Conservation (phyloP, 495 filamentous ascomycete genomes). For the Bombardia bombarda region DNA sequence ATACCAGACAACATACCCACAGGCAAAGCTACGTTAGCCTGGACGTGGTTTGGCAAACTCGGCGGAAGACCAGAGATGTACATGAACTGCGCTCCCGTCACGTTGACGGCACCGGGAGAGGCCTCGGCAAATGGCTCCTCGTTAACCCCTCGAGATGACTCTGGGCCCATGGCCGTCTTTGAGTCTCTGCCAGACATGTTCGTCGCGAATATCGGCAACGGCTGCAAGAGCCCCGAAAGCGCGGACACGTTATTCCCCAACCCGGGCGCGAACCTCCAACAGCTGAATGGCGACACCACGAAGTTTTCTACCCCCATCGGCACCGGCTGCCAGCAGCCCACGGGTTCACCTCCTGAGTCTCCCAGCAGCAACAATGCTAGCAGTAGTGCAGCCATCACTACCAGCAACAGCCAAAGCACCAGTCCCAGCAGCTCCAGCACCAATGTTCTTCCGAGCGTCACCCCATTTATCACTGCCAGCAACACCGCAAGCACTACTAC, state of each 20-base stretch:
- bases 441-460: too few relatives aligned
- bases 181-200: conserved; percentile 35
- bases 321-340: too few relatives aligned
- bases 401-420: too few relatives aligned
- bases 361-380: too few relatives aligned
- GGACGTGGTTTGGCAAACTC: conserved; percentile 90
- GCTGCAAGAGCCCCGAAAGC: conserved; percentile 35
- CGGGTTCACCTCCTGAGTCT: too few relatives aligned
- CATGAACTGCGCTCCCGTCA: conserved; percentile 78
- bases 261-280: conserved; percentile 36
- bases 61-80: conserved; percentile 78
- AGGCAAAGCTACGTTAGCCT: conserved; percentile 62
- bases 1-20: conserved; percentile 47
- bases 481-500: too few relatives aligned
- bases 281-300: not conserved
- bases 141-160: not conserved
- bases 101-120: not conserved
- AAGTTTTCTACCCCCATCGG: not conserved
- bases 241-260: conserved; percentile 51
- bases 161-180: not conserved
- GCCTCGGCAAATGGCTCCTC: not conserved
- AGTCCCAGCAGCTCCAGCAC: too few relatives aligned
- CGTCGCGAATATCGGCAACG: conserved; percentile 36
- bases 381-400: too few relatives aligned
- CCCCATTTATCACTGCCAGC: too few relatives aligned